Evolutionary conservation across 192 early-diverging fungal species (phyloP).

Genomic region (Umbelopsis vinacea): DNA sequence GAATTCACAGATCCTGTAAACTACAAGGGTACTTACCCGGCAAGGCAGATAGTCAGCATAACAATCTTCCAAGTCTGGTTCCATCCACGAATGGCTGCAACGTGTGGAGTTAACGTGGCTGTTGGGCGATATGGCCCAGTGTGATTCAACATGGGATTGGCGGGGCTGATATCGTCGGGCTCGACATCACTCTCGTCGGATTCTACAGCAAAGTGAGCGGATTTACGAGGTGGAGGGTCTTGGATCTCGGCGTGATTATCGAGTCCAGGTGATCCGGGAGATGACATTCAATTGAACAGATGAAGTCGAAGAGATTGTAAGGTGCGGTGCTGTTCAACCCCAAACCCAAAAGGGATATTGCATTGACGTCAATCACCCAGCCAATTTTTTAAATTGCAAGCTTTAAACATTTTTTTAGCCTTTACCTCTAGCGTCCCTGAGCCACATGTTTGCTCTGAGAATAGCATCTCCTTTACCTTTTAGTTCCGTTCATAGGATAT

Average conservation of each 20-base stretch:
- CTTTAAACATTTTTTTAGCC: no score
- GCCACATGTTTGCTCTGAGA: background rate
- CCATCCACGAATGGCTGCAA: conserved; percentile 12
- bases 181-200: conserved; percentile 17
- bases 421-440: background rate
- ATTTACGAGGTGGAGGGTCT: background rate
- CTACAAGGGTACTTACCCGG: conserved; percentile 42
- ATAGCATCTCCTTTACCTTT: no score
- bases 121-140: background rate
- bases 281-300: conserved; percentile 9
- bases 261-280: conserved; percentile 8
- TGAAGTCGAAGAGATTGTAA: background rate
- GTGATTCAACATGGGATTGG: background rate
- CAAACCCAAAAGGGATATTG: background rate
- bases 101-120: conserved; percentile 5
- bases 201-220: conserved; percentile 9
- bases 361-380: background rate
- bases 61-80: conserved; percentile 47
- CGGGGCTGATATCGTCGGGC: conserved; percentile 13
- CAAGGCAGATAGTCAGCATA: conserved; percentile 57
- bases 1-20: background rate
- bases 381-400: background rate
- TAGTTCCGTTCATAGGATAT: no score
- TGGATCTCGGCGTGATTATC: conserved; percentile 12
- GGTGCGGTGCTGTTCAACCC: background rate